Percentiles rank a stretch among this genome's conserved stretches.
phyloP scores from a whole-genome alignment of 768 basidiomycete species.

The Tylopilus sp. region DNA sequence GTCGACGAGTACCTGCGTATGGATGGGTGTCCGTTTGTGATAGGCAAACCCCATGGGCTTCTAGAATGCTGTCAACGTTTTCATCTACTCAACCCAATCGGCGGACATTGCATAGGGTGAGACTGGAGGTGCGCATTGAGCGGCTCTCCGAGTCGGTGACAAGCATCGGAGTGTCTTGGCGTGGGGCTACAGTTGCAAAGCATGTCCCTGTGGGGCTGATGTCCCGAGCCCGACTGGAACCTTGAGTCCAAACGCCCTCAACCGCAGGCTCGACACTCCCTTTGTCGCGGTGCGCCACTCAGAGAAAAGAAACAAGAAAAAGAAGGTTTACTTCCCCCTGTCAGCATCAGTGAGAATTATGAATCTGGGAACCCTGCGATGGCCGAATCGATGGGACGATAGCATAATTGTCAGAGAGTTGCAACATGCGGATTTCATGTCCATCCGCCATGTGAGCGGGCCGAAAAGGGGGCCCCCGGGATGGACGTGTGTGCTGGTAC shows the following conservation, averaged over 20 bases:
- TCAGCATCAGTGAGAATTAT: constrained; percentile 1
- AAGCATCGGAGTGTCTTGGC: too few species aligned
- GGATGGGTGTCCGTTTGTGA: not conserved
- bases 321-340: not conserved
- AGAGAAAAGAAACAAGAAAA: not conserved
- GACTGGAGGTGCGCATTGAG: constrained; percentile 6
- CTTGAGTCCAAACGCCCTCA: not conserved
- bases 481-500: too few species aligned
- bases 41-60: constrained; percentile 1
- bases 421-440: constrained; percentile 7
- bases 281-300: not conserved
- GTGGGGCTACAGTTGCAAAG: not conserved
- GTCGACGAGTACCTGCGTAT: not conserved
- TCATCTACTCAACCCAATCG: constrained; percentile 4
- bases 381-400: not conserved
- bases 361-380: constrained; percentile 7
- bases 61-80: not conserved
- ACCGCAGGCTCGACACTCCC: not conserved
- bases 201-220: constrained; percentile 3
- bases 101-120: constrained; percentile 1
- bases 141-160: too few species aligned
- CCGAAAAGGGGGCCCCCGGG: too few species aligned
- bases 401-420: constrained; percentile 2
- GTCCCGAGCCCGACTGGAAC: not conserved
- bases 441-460: not conserved